phyloP scores from a whole-genome alignment of 2,329 filamentous ascomycete genomes.

The Camillea tinctor region DNA sequence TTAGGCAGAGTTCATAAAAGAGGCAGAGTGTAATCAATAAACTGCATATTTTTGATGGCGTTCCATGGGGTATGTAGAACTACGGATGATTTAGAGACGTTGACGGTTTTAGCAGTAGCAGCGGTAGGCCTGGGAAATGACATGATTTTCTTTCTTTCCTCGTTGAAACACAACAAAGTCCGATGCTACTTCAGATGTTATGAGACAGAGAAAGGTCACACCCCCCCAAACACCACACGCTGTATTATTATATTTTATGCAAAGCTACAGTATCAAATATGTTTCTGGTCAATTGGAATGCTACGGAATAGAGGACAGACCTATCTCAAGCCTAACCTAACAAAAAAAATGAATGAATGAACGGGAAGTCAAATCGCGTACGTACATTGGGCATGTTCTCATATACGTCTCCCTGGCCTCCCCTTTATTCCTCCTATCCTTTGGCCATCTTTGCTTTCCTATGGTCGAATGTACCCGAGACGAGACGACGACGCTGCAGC shows the following conservation, averaged over 20 bases:
- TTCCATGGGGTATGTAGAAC: constrained; percentile 33
- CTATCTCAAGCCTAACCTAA: too few relatives aligned
- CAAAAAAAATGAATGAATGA: too few relatives aligned
- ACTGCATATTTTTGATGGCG: constrained; percentile 33
- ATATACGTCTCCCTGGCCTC: too few relatives aligned
- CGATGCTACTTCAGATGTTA: not conserved
- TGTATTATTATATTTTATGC: too few relatives aligned
- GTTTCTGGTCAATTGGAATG: constrained; percentile 2
- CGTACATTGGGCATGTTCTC: too few relatives aligned
- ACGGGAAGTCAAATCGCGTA: too few relatives aligned
- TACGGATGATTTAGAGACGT: constrained; percentile 19
- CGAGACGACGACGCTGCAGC: too few relatives aligned
- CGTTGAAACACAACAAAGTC: not conserved
- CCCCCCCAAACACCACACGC: too few relatives aligned
- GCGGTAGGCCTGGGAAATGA: not conserved
- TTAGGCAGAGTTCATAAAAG: constrained; percentile 7
- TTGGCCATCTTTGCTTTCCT: too few relatives aligned
- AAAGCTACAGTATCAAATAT: not conserved
- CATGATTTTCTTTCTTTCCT: not conserved
- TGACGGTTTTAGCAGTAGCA: constrained; percentile 10
- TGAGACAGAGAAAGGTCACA: not conserved
- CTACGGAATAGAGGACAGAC: too few relatives aligned
- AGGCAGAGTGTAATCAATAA: constrained; percentile 28
- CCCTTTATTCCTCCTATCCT: too few relatives aligned
- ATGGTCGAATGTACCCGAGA: too few relatives aligned